These are phyloP conservation scores for Aspergillus texensis DNA, from an alignment of 2,329 filamentous ascomycete genomes.

Conservation along the genomic window DNA sequence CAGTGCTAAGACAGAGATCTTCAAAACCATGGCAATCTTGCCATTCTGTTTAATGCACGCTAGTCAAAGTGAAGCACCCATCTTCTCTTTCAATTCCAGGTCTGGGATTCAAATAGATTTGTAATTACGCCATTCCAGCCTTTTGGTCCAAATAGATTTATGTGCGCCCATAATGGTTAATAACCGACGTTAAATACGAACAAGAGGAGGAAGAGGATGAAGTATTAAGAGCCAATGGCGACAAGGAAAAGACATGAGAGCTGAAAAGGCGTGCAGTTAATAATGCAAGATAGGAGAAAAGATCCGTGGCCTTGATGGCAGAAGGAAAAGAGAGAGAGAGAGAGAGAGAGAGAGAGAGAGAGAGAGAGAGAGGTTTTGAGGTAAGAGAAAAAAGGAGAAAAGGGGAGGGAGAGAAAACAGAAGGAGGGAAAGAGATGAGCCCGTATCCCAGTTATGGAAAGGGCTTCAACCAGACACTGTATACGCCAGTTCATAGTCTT, in stretches of 20 bases:
- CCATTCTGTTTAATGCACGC: constrained; percentile 7
- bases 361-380: background rate
- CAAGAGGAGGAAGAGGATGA: constrained; percentile 4
- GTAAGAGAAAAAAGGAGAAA: constrained; percentile 7
- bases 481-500: constrained; percentile 11
- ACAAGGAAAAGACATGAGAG: constrained; percentile 10
- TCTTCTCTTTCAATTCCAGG: constrained; percentile 2
- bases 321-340: background rate
- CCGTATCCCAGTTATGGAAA: constrained; percentile 12
- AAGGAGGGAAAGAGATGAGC: constrained; percentile 8
- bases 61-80: constrained; percentile 9
- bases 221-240: background rate
- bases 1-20: background rate
- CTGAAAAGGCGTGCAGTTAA: constrained; percentile 9
- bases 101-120: constrained; percentile 12
- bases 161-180: constrained; percentile 19
- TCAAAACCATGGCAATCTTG: constrained; percentile 9
- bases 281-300: constrained; percentile 7
- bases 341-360: constrained; percentile 1
- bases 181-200: constrained; percentile 16
- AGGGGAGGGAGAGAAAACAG: constrained; percentile 5
- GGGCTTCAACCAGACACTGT: constrained; percentile 7
- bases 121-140: constrained; percentile 23
- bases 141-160: constrained; percentile 17
- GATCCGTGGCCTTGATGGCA: background rate